Conservation (phyloP, 768 basidiomycete genomes). For the Hericium coralloides region DNA sequence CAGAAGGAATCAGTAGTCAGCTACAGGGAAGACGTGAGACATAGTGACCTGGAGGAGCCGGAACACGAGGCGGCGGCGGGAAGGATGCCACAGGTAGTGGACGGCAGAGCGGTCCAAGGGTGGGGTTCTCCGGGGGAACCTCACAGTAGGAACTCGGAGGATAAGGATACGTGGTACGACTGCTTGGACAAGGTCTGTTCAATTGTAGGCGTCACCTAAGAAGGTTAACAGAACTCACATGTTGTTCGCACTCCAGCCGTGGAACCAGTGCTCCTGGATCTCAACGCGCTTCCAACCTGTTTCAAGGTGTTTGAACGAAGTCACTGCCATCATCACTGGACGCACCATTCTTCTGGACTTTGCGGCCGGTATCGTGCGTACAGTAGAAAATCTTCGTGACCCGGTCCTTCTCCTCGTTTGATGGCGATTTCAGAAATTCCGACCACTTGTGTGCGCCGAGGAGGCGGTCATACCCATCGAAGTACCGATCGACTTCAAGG, state of each 20-base stretch:
- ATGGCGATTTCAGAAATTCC: conserved; percentile 27
- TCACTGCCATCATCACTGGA: background rate
- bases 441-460: conserved; percentile 37
- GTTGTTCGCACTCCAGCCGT: conserved; percentile 21
- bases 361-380: conserved; percentile 25
- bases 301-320: background rate
- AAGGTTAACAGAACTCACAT: conserved; percentile 13
- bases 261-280: conserved; percentile 36
- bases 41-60: conserved; percentile 25
- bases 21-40: background rate
- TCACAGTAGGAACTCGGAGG: conserved; percentile 30
- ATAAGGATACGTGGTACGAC: conserved; percentile 28
- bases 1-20: background rate
- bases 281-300: conserved; percentile 41
- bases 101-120: conserved; percentile 31
- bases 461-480: conserved; percentile 23
- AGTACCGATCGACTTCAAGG: conserved; percentile 30
- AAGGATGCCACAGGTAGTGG: conserved; percentile 30
- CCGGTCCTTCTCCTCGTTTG: conserved; percentile 19
- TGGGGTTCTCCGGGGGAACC: conserved; percentile 30
- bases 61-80: conserved; percentile 18
- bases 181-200: no score
- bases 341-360: conserved; percentile 38
- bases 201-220: background rate
- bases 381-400: conserved; percentile 33